Conservation (phyloP, 768 basidiomycete species). For the Termitomyces sp. region DNA sequence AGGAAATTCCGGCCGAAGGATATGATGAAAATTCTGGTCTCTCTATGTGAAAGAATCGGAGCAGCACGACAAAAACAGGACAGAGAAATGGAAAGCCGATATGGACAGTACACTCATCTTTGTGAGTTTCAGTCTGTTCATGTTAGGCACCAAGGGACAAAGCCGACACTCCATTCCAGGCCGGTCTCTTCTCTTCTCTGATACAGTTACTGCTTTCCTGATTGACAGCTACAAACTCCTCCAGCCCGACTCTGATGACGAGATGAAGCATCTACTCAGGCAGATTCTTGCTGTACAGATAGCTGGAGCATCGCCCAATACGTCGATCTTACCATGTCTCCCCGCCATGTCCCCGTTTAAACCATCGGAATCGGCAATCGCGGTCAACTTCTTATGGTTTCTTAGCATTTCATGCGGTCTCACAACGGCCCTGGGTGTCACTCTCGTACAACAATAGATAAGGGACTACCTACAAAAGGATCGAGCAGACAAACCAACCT, state of each 20-base stretch:
- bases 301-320: constrained; percentile 1
- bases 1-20: too few species aligned
- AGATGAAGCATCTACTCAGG: constrained; percentile 18
- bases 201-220: constrained; percentile 30
- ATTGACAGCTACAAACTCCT: constrained; percentile 28
- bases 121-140: constrained; percentile 13
- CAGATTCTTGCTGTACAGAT: constrained; percentile 12
- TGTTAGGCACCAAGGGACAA: too few species aligned
- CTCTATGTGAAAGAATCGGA: not conserved
- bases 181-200: constrained; percentile 37
- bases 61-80: constrained; percentile 1
- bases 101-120: constrained; percentile 21
- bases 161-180: constrained; percentile 12
- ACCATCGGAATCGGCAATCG: constrained; percentile 15
- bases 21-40: not conserved
- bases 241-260: constrained; percentile 20
- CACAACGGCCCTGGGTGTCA: constrained; percentile 18
- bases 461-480: not conserved
- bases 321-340: not conserved
- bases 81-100: constrained; percentile 9
- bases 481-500: not conserved
- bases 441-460: constrained; percentile 10
- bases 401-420: constrained; percentile 22
- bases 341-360: not conserved
- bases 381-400: constrained; percentile 24